Evolutionary conservation across 2,329 filamentous ascomycete genomes (phyloP).

Genomic region (Apiospora arundinis): DNA sequence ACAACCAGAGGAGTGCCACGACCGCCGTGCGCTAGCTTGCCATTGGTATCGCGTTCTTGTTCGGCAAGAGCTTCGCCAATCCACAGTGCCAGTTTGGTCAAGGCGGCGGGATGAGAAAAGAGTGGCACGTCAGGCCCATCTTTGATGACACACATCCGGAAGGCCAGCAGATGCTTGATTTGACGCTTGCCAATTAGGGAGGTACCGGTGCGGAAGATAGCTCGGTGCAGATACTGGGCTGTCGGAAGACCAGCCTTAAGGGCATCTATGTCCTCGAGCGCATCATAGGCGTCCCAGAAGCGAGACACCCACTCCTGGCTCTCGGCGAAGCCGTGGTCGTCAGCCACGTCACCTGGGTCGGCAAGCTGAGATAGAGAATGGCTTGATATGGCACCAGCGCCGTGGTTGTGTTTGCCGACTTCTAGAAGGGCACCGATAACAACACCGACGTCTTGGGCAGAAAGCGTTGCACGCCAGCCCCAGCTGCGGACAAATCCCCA

Average conservation of each 20-base stretch:
- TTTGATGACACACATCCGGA: conserved; percentile 94
- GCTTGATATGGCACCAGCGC: conserved; percentile 35
- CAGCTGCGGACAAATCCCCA: conserved; percentile 98
- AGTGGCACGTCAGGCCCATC: conserved; percentile 91
- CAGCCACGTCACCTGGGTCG: conserved; percentile 41
- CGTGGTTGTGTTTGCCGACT: conserved; percentile 68
- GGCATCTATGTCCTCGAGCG: conserved; percentile 74
- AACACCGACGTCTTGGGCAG: conserved; percentile 92
- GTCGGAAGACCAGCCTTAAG: conserved; percentile 79
- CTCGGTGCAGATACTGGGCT: conserved; percentile 87
- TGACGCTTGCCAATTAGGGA: conserved; percentile 91
- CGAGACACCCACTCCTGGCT: conserved; percentile 69
- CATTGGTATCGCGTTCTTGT: conserved; percentile 79
- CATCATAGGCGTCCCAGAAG: conserved; percentile 77
- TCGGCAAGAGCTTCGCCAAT: conserved; percentile 90
- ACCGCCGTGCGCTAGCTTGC: conserved; percentile 70
- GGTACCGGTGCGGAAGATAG: conserved; percentile 92
- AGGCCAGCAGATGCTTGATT: conserved; percentile 89
- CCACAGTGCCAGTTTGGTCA: conserved; percentile 95
- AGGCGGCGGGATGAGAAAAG: conserved; percentile 89
- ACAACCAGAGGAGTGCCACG: conserved; percentile 87
- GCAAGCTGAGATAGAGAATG: conserved; percentile 33
- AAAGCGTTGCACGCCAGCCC: conserved; percentile 96
- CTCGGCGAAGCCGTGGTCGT: conserved; percentile 55
- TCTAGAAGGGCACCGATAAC: conserved; percentile 91